Evolutionary conservation across 805 yeast genomes (phyloP), one percentile per base, ranked within the genome.

Genomic region (Candida khao-thaluensis): DNA sequence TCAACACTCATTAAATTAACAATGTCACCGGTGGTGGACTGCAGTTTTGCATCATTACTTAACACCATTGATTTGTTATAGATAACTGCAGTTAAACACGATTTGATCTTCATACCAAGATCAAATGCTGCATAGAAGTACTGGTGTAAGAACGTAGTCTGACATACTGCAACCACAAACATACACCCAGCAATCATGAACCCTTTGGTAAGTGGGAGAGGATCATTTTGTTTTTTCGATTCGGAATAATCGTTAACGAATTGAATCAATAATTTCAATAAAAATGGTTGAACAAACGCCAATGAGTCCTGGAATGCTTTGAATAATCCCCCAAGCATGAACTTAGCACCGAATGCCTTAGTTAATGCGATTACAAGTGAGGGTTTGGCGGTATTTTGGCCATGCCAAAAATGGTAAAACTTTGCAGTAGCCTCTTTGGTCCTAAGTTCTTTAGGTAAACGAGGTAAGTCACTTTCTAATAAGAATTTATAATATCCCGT

Each of bases 1-100:
- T 90, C 98, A 31, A 90, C 95, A 38, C 95, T 82, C 96, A 90
- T 88, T 53, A 90, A 71, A 56, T 90, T 90, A 42, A 90, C 97
- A 49, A 91, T 85, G 58, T 89, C 96, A 55, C 98, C 98, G 4
- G 95, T 85, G 22, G 86, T 77, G 28, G 87, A 78, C 51, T 76
- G 63, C 55, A 77, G 79, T 43, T 79, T 79, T 8, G 87, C 77
- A 54, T 85, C 93, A 49, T 77, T 81, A 1, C 91, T 83, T 43
- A 85, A 64, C 10, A 72, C 76, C 47, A 85, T 58, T 0, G 93
- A 69, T 55, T 85, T 85, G 49, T 79, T 69, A 57, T 85, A 85
- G 37, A 85, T 74, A 12, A 78, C 66, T 1, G 89, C 73, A 2
- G 81, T 82, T 49, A 85, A 62, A 0, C 89, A 72, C 20, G 89